Conservation (phyloP, 2,329 filamentous ascomycete species). For the Sclerotinia subarctica region DNA sequence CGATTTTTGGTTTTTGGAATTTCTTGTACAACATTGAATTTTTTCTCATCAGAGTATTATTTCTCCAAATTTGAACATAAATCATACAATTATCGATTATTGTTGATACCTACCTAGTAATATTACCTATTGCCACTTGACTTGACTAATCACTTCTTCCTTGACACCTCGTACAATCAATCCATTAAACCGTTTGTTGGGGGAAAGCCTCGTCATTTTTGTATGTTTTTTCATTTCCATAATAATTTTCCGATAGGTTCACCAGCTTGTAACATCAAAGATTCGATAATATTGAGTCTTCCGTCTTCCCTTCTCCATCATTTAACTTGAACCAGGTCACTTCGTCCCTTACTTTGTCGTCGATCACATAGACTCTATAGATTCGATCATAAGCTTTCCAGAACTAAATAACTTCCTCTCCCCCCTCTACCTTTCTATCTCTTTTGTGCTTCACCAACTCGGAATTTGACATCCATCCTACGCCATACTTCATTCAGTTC, state of each 20-base stretch:
- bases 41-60: background rate
- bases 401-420: background rate
- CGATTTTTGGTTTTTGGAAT: no score
- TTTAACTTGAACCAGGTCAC: background rate
- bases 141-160: background rate
- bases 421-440: background rate
- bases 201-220: background rate
- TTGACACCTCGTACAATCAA: background rate
- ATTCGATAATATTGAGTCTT: background rate
- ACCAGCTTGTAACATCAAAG: background rate
- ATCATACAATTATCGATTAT: background rate
- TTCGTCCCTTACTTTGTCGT: constrained; percentile 1
- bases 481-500: background rate
- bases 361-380: background rate
- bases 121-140: background rate
- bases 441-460: background rate
- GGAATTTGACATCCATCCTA: background rate
- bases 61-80: background rate
- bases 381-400: background rate
- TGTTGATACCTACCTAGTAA: background rate
- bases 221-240: constrained; percentile 1
- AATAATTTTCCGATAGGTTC: background rate
- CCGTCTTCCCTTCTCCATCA: background rate
- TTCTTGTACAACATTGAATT: no score
- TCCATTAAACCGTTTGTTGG: background rate